Conservation (phyloP, 2,329 filamentous ascomycete species). For the Penicillium sp. region DNA sequence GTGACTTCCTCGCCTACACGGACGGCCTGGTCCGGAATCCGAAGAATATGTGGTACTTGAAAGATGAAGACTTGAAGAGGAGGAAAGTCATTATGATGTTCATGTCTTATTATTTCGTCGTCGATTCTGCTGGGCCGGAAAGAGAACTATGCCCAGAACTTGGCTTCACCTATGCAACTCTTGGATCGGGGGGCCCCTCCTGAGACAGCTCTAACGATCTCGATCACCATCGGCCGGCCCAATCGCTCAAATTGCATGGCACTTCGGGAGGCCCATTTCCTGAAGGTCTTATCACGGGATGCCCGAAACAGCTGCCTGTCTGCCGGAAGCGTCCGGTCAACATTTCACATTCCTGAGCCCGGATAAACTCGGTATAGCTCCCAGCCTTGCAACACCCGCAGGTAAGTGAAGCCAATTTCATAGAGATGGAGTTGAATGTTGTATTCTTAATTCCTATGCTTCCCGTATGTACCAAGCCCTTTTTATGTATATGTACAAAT, state of each 20-base stretch:
- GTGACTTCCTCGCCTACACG: neutral
- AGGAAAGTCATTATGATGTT: neutral
- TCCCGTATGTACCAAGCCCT: neutral
- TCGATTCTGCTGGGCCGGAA: conserved; percentile 18
- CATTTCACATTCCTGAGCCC: conserved; percentile 18
- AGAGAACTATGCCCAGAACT: conserved; percentile 11
- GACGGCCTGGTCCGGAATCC: conserved; percentile 1
- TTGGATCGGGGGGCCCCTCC: neutral
- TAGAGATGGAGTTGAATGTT: neutral
- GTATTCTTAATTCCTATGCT: neutral
- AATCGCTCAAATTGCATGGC: conserved; percentile 10
- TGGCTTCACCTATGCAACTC: conserved; percentile 10
- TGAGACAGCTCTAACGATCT: neutral
- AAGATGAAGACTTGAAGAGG: neutral
- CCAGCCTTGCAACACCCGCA: neutral
- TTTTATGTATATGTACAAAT: conserved; percentile 13
- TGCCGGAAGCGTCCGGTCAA: conserved; percentile 21
- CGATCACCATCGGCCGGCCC: conserved; percentile 11
- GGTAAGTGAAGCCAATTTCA: neutral
- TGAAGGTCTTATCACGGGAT: conserved; percentile 10
- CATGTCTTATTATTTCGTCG: neutral
- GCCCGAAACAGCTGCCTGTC: conserved; percentile 18
- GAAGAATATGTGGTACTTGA: neutral
- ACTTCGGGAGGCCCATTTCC: neutral
- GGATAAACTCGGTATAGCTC: neutral